Conservation (phyloP, 225 moss, liverwort and hornwort species). For the Ulota crispa region DNA sequence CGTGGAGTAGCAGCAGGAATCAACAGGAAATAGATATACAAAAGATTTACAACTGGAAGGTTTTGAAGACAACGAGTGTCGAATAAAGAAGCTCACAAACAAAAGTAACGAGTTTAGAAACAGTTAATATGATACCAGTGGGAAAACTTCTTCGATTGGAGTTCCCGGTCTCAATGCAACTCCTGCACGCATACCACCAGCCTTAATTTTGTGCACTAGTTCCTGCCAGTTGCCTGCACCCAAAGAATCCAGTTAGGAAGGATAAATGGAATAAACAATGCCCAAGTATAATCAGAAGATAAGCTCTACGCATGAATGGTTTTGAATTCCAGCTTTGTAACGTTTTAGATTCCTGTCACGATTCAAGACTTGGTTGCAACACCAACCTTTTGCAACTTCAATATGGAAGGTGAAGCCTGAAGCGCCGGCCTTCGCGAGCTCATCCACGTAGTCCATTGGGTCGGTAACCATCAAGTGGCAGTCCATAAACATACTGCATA, state of each 20-base stretch:
- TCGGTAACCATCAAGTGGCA: conserved; percentile 99
- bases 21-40: neutral
- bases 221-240: conserved; percentile 80
- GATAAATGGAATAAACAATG: neutral
- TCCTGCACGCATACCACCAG: conserved; percentile 82
- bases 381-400: conserved; percentile 81
- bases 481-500: conserved; percentile 85
- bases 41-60: neutral
- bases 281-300: neutral
- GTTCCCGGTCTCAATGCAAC: conserved; percentile 89
- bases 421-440: conserved; percentile 82
- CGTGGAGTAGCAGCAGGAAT: neutral
- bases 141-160: conserved; percentile 78
- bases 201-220: conserved; percentile 76
- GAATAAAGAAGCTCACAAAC: neutral
- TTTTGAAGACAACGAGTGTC: neutral
- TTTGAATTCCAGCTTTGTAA: neutral
- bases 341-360: neutral
- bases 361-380: neutral
- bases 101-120: neutral
- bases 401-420: conserved; percentile 92
- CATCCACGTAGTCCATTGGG: conserved; percentile 87
- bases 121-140: conserved; percentile 46
- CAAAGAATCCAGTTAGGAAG: neutral
- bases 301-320: neutral